These are phyloP conservation scores for Leccinellum albellum DNA, from an alignment of 768 basidiomycete genomes.

Conservation along the genomic window DNA sequence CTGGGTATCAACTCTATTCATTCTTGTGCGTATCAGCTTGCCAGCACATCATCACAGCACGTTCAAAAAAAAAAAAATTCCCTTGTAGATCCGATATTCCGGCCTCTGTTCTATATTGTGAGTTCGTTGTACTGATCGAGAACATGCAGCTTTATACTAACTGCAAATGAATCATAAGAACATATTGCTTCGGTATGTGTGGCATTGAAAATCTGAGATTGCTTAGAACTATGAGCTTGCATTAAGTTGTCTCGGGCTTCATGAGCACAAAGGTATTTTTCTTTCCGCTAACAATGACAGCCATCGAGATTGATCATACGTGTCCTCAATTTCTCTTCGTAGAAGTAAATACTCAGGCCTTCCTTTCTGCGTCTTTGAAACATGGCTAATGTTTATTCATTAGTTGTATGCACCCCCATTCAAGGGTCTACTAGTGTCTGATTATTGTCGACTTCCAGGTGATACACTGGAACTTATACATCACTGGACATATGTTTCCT, in stretches of 20 bases:
- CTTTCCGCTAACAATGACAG: neutral
- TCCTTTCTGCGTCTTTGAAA: neutral
- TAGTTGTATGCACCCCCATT: neutral
- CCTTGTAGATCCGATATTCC: neutral
- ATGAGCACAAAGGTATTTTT: neutral
- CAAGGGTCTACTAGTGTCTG: neutral
- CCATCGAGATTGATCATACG: neutral
- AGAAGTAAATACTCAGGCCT: neutral
- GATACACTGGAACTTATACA: neutral
- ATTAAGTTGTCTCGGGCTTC: neutral
- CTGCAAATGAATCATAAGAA: neutral
- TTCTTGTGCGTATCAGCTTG: neutral
- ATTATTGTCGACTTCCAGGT: neutral
- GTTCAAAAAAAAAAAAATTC: neutral
- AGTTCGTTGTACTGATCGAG: neutral
- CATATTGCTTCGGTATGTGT: neutral
- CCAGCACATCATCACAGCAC: neutral
- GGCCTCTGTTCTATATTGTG: neutral
- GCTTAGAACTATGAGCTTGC: neutral
- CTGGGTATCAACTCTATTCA: neutral
- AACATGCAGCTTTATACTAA: neutral
- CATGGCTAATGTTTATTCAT: neutral
- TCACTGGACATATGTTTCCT: neutral
- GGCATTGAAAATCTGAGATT: neutral
- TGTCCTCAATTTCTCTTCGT: too few relatives aligned